phyloP scores from a whole-genome alignment of 1,284 basidiomycete genomes.

The Filobasidium uniguttulatum region DNA sequence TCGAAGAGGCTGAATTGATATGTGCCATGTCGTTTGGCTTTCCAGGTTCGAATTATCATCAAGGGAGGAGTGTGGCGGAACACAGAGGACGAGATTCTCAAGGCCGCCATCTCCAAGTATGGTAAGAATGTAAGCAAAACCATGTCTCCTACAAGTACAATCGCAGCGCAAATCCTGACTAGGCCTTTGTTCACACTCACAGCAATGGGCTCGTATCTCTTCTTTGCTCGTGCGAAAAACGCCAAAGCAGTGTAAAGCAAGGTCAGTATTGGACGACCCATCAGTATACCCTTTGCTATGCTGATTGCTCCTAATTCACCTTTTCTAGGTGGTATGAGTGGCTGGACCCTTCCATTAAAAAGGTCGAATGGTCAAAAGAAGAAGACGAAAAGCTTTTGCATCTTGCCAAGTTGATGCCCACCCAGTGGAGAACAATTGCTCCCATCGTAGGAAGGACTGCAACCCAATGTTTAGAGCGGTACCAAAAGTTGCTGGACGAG shows the following conservation, averaged over 20 bases:
- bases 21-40: too few relatives aligned
- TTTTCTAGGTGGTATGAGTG: conserved; percentile 79
- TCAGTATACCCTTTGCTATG: neutral
- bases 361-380: conserved; percentile 97
- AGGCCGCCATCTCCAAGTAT: conserved; percentile 94
- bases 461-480: conserved; percentile 93
- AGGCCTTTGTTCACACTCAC: neutral
- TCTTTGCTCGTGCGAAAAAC: conserved; percentile 96
- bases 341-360: conserved; percentile 99
- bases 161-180: neutral
- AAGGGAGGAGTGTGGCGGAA: conserved; percentile 60
- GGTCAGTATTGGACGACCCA: conserved; percentile 23
- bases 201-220: conserved; percentile 83
- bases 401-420: conserved; percentile 97
- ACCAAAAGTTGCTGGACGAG: conserved; percentile 94
- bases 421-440: conserved; percentile 98
- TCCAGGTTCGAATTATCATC: conserved; percentile 71
- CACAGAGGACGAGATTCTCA: conserved; percentile 82
- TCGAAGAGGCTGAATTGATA: too few relatives aligned
- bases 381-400: conserved; percentile 98
- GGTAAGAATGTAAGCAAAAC: conserved; percentile 67
- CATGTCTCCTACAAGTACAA: neutral
- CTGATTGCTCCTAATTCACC: neutral
- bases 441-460: conserved; percentile 98
- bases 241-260: conserved; percentile 98